Base-by-base conservation (phyloP, 2,329 filamentous ascomycete genomes). In the Fusarium coicis region DNA sequence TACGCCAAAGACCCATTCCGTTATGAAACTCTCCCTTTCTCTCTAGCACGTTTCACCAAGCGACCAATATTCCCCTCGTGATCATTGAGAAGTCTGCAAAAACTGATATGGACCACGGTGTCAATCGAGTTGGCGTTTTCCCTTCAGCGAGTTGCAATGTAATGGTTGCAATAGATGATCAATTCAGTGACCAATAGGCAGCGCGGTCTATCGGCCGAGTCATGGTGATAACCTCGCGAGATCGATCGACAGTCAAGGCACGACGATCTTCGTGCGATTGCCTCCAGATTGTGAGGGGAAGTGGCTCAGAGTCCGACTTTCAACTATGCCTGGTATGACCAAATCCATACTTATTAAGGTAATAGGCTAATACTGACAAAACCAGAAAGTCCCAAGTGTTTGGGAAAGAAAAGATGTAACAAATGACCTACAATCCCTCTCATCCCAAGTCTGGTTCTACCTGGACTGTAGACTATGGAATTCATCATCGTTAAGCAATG, bases 21-120 rank as follows among this genome's bases (percentile, higher is more conserved):
- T 21, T 34, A 40, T 64, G 59, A 61, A 69, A 70, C 55, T 23
- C 46, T 55, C 37, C 58, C 42, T 65, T 47, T n/a, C 28, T 52
- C 54, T 63, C 65, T 66, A 73, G 66, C 56, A 49, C 37, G 70
- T 73, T 73, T 70, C 70, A 73, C 36, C 70, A 53, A 59, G 21
- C 49, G 23, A 44, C 37, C 53, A 42, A 21, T 23, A 28, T 28
- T 57, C 37, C 44, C 53, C 43, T 70, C 26, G 28, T 46, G n/a
- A 19, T 47, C 23, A 49, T 61, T 40, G 32, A 37, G n/a, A 44
- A 46, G 26, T 43, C 42, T 39, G 30, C 18, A 23, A 46, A 32
- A 57, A 14, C 9, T 21, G 19, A 39, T 42, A 19, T 21, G 26
- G 19, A 26, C 28, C 50, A 37, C 42, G 16, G 18, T 52, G 32